Evolutionary conservation across 495 filamentous ascomycete species (phyloP).

Genomic region (Daldinia grandis): DNA sequence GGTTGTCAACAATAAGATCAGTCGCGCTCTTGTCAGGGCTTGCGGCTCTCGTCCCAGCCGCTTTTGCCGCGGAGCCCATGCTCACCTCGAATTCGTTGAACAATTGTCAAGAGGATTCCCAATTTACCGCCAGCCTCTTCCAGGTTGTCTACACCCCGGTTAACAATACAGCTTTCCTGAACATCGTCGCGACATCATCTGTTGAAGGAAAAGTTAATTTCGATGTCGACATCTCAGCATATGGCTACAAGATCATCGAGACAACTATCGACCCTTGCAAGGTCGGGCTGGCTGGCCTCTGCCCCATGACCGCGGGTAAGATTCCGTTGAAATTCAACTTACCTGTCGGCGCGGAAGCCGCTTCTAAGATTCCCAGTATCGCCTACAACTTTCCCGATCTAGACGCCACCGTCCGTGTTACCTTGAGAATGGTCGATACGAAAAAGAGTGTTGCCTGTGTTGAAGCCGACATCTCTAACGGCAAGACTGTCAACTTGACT

Average conservation of each 20-base stretch:
- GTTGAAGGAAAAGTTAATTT: slow-evolving; percentile 87
- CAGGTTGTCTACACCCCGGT: slow-evolving; percentile 80
- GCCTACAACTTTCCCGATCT: slow-evolving; percentile 92
- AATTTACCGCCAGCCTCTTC: slow-evolving; percentile 85
- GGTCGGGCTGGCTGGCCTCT: slow-evolving; percentile 75
- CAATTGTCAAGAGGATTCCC: slow-evolving; percentile 78
- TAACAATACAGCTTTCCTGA: slow-evolving; percentile 74
- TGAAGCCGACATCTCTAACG: slow-evolving; percentile 88
- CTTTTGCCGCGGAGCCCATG: slow-evolving; percentile 46
- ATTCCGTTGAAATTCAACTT: slow-evolving; percentile 79
- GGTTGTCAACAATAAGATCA: slow-evolving; percentile 46
- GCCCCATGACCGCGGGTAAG: slow-evolving; percentile 90
- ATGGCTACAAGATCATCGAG: slow-evolving; percentile 75
- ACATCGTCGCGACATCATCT: slow-evolving; percentile 83
- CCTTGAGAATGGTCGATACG: slow-evolving; percentile 72
- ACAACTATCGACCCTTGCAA: slow-evolving; percentile 80
- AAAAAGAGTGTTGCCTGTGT: slow-evolving; percentile 80
- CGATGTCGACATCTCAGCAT: slow-evolving; percentile 78
- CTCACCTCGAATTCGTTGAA: slow-evolving; percentile 80
- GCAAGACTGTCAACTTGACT: slow-evolving; percentile 89
- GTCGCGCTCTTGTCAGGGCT: slow-evolving; percentile 49
- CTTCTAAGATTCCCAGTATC: slow-evolving; percentile 78
- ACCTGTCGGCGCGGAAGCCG: slow-evolving; percentile 62
- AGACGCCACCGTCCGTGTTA: slow-evolving; percentile 84
- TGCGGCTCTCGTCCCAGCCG: slow-evolving; percentile 41